Base-by-base conservation (phyloP, 1,284 basidiomycete species). In the Stereum hirsutum region DNA sequence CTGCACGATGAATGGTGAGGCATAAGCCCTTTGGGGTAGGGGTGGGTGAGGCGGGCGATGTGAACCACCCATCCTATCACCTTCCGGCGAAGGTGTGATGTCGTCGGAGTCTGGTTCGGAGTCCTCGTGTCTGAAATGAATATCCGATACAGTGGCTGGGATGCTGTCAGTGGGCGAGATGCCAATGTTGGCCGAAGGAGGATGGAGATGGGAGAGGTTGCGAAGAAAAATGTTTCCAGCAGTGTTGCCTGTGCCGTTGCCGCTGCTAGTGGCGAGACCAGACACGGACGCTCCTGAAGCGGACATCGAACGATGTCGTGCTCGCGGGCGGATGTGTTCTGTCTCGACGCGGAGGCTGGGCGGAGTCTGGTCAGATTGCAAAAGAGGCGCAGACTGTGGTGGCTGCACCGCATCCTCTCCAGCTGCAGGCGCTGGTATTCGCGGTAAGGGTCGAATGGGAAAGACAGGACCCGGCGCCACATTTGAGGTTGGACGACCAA, bases 71-170 rank as follows among this genome's bases (percentile, higher is more conserved):
- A 49, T 43, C 15, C 57, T 49, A 14, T 48, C 45, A 2, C 51
- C 55, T 20, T 69, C 67, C 2, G 54, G 54, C 12, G 64, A 60
- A 30, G 57, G 59, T 20, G 66, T 66, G 20, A 68, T 68, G n/a
- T 40, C 27, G 10, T 48, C 51, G 15, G 52, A 55, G 11, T 46
- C 44, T 14, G 54, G 57, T 1, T 70, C 65, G 12, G 76, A 74
- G 1, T 72, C 68, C 3, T 73, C 72, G 47, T 75, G 69, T 39
- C 75, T 65, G 62, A 81, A 81, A 50, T 77, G 67, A 41, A 81
- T 69, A 32, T 83, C 81, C 1, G 78, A 80, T 30, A 81, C 70
- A n/a, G 81, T 78, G 51, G 77, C 64, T 1, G 81, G 79, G 42
- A 82, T 63, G 42, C 80, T 83, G 39, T 83, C 78, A 0, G 78